These are phyloP conservation scores for Choiromyces venosus DNA, from an alignment of 495 filamentous ascomycete genomes.

Conservation along the genomic window DNA sequence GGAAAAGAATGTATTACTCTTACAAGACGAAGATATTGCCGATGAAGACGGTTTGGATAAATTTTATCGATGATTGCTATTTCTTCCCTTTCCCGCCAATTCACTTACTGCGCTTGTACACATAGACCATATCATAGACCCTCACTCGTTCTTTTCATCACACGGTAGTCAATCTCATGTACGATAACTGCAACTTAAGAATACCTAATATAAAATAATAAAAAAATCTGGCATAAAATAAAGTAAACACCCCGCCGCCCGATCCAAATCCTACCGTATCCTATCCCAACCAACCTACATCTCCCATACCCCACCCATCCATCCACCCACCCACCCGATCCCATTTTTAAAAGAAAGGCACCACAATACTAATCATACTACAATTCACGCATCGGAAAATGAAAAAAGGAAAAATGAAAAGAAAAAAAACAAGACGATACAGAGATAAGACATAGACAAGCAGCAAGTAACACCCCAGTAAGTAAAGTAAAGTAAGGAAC, in stretches of 20 bases:
- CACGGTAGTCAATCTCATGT: neutral
- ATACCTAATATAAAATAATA: neutral
- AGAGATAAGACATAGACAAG: no score
- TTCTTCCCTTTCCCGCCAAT: neutral
- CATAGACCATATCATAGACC: neutral
- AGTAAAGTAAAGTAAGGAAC: slow-evolving; percentile 35
- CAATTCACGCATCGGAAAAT: no score
- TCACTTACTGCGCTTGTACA: no score
- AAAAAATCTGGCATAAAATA: no score
- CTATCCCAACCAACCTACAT: neutral
- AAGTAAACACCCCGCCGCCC: no score
- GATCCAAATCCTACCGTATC: neutral
- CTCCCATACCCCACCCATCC: slow-evolving; percentile 4
- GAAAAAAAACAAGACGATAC: slow-evolving; percentile 7
- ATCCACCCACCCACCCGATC: neutral
- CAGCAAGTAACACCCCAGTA: slow-evolving; percentile 39
- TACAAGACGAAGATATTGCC: neutral
- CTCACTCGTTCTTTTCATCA: neutral
- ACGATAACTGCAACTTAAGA: no score
- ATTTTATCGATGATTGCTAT: neutral
- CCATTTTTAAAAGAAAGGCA: slow-evolving; percentile 26
- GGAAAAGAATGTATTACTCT: neutral
- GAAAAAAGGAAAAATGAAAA: neutral
- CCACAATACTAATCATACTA: slow-evolving; percentile 12
- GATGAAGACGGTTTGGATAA: neutral